Evolutionary conservation across 169 alveolate species (phyloP), one percentile per base, ranked within the genome.

Genomic region (Eimeria praecox): DNA sequence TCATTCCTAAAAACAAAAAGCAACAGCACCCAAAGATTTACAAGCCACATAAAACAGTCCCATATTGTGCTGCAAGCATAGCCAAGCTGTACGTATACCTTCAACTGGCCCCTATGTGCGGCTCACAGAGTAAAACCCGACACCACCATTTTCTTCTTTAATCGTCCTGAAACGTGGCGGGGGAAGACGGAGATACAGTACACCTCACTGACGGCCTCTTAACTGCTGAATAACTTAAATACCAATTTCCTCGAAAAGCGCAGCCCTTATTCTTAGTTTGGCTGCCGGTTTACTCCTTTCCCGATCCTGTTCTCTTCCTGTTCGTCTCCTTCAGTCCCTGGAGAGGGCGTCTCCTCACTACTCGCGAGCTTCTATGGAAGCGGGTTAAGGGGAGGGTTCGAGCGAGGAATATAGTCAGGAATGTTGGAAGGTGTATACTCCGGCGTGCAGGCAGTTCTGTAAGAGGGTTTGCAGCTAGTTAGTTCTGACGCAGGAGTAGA

Each of bases 1-100:
- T 97, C 98, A 90, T 97, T 97, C 44, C 96, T 92, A 87, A 10
- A 75, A 18, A 40, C 16, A 14, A 4, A 56, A 18, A 54, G 27
- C 73, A 82, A 44, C 59, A 78, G 0, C 59, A 30, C 22, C 46
- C 27, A 38, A 35, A 24, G 4, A 12, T 27, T 22, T 33, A 78
- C 59, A 6, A n/a, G n/a, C n/a, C 38, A 46, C 88, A 78, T 12
- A 71, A 18, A 9, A 71, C 30, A 78, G 24, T 10, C 12, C 49
- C 33, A 22, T 22, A 82, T 16, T 49, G 42, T 27, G 12, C 62
- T 49, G 90, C 10, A 22, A 49, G 90, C 90, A 35, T 62, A 77
- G 87, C 49, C 14, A 56, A 12, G 59, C 24, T 77, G 30, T 40
- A 77, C 64, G 59, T 18, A 18, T 33, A 35, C 54, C 44, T 30